Evolutionary conservation across 2,329 filamentous ascomycete species (phyloP), one percentile per base, ranked within the genome.

Genomic region (Pseudopyricularia javanii): DNA sequence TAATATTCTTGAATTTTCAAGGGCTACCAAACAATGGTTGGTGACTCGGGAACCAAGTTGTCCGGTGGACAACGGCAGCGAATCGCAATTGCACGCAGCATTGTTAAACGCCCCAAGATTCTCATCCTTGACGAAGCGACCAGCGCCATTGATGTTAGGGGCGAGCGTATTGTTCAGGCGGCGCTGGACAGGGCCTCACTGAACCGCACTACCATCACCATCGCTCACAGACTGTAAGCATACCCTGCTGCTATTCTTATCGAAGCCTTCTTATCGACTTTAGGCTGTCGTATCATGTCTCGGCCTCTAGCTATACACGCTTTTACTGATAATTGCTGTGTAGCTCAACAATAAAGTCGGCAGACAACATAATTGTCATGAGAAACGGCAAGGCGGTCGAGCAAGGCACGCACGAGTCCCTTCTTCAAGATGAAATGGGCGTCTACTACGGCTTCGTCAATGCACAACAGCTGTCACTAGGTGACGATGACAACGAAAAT

Each of bases 181-280:
- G 82, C 82, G 0, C 70, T 88, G 20, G 77, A 83, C 61, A 61
- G 59, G 14, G 63, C 61, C 4, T 62, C 62, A 14, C 95, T 94
- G 70, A 75, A 76, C 4, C 80, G 91, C 52, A 97, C 93, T 0
- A 96, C 90, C 57, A 88, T 98, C 1, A 96, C 96, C 63, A 86
- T 97, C 4, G 91, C 50, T 11, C 50, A 52, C 26, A 28, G 50
- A 7, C 50, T 58, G 86, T 26, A 26, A 24, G 40, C 24, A 20
- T 20, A 14, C 40, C 14, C 3, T 24, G 40, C 6, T 6, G 7
- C 22, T 14, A 12, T 45, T 24, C 4, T 12, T 24, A 24, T 22
- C 7, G n/a, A n/a, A 6, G 17, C 24, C 15, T 24, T 45, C 20
- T n/a, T n/a, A n/a, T n/a, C n/a, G n/a, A n/a, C n/a, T n/a, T n/a